Percentiles rank a stretch among this genome's conserved stretches.
Evolutionary conservation across 1,284 basidiomycete genomes (phyloP).

Genomic region (Puccinia novopanici): DNA sequence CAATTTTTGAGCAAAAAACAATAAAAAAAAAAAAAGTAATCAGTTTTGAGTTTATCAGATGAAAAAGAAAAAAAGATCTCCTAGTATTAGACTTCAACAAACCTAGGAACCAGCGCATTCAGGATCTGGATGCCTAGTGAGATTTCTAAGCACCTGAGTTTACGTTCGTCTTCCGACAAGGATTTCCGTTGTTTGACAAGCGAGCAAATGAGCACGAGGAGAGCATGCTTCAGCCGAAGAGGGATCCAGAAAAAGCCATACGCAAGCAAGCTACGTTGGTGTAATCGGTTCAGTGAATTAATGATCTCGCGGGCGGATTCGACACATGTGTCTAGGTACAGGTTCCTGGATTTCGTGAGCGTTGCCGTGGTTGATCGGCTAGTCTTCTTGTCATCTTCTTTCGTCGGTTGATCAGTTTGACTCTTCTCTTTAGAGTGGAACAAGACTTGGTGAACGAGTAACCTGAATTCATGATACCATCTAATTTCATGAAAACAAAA

Average conservation of each 20-base stretch:
- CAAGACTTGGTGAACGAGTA: conserved; percentile 27
- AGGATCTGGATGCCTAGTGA: conserved; percentile 25
- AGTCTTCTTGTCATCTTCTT: background rate
- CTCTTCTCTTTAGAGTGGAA: conserved; percentile 28
- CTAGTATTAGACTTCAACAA: too few relatives aligned
- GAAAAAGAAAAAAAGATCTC: too few relatives aligned
- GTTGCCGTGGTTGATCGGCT: background rate
- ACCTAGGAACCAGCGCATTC: conserved; percentile 41
- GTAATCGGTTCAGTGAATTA: conserved; percentile 3
- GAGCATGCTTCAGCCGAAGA: conserved; percentile 12
- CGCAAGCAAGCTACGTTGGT: conserved; percentile 8
- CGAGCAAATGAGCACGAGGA: conserved; percentile 24
- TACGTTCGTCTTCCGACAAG: background rate
- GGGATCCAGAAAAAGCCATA: conserved; percentile 32
- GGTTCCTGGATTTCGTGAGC: background rate
- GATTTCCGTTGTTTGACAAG: conserved; percentile 20
- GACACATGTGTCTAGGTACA: conserved; percentile 28
- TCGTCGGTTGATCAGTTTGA: background rate
- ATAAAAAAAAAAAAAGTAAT: background rate
- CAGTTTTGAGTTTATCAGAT: background rate
- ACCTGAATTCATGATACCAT: conserved; percentile 37
- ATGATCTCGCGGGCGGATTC: conserved; percentile 22
- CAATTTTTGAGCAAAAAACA: background rate
- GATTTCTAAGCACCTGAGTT: background rate
- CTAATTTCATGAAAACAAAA: conserved; percentile 12